A percentile compares a stretch with the other conserved stretches of the same genome.
phyloP scores from a whole-genome alignment of 73 alveolate genomes.

The Effrenium voratum region DNA sequence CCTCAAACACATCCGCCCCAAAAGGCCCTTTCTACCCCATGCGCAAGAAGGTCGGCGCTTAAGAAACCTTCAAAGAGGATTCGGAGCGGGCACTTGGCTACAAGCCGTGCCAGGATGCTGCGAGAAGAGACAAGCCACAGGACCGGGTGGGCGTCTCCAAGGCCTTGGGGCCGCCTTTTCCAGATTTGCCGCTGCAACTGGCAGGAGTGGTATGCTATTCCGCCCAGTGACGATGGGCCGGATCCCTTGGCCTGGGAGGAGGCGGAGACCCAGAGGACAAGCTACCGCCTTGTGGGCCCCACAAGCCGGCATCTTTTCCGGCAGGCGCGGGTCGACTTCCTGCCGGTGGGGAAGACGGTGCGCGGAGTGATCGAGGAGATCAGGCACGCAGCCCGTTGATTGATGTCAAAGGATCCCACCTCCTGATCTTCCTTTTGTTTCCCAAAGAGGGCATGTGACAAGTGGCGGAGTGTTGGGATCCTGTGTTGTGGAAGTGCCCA shows the following conservation, averaged over 20 bases:
- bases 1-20: too few species aligned
- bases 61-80: neutral
- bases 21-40: neutral
- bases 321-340: conserved; percentile 70
- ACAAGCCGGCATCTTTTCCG: neutral
- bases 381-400: conserved; percentile 48
- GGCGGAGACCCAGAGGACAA: neutral
- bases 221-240: conserved; percentile 54
- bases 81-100: neutral
- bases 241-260: conserved; percentile 60
- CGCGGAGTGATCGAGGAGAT: conserved; percentile 80
- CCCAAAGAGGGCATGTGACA: neutral
- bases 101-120: neutral
- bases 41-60: neutral
- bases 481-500: neutral
- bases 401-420: too few species aligned
- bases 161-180: neutral
- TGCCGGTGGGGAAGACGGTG: conserved; percentile 60
- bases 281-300: neutral
- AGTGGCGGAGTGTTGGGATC: too few species aligned
- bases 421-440: neutral
- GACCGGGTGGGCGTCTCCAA: neutral
- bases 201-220: conserved; percentile 48
- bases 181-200: neutral
- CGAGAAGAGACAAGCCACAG: conserved; percentile 10